Evolutionary conservation across 768 basidiomycete species (phyloP), one percentile per base, ranked within the genome.

Genomic region (Agaricus blazei): DNA sequence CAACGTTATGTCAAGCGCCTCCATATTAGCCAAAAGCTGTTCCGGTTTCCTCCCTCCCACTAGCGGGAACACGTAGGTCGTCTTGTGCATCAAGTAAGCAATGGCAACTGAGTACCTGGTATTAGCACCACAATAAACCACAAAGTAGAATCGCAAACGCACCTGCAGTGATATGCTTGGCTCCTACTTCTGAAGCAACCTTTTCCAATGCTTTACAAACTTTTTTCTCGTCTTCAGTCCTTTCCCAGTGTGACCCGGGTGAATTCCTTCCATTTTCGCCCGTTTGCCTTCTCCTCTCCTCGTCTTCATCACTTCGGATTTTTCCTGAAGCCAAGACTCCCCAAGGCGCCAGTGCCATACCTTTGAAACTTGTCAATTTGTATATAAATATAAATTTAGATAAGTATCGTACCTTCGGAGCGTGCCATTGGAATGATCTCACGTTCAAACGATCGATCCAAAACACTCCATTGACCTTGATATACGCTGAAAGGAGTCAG

Each of bases 401-500:
- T 19, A 19, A 19, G 19, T 19, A 19, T 28, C 54, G 14, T 68
- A 79, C 66, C 79, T 74, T 64, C 72, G 48, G 55, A 68, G 54
- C 63, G 68, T 48, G 64, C 73, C 76, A 69, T 75, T 6, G 76
- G 75, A 51, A 83, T 75, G 52, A 82, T 77, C 1, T 82, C 81
- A 7, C 80, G 71, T 63, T 83, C 81, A 44, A 82, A 70, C 27
- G 75, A 75, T 38, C 82, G 72, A 4, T 70, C 59, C 56, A 77
- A 64, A 15, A 76, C 64, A 59, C 69, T 75, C 76, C 75, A 78
- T 4, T 51, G 55, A 3, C 77, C 81, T 66, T 79, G 81, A 63
- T 83, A 84, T 31, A 84, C 69, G 26, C 70, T 68, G 62, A 84
- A 85, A 3, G 77, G 81, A 0, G 77, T 75, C 50, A 77, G 65